phyloP scores from a whole-genome alignment of 139 green algal genomes.

The Zygnema circumcarinatum region DNA sequence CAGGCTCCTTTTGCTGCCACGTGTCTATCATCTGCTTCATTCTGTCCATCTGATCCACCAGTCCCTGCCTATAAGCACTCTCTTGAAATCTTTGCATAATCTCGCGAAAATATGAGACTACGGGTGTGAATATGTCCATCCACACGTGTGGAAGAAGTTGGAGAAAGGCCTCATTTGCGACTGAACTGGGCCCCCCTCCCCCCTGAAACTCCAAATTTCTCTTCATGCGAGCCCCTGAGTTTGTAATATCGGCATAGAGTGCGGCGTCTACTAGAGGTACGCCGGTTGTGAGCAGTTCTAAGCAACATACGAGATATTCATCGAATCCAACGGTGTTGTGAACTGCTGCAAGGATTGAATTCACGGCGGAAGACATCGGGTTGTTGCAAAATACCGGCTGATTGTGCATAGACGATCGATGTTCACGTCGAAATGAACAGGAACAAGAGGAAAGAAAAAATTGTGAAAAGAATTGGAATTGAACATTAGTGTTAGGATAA shows the following conservation, averaged over 20 bases:
- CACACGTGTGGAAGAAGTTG: not conserved
- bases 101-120: not conserved
- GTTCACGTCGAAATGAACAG: no score
- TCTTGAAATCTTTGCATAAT: slow-evolving; percentile 13
- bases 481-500: not conserved
- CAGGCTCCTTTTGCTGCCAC: slow-evolving; percentile 42
- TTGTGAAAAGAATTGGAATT: no score
- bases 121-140: not conserved
- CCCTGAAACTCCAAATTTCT: no score
- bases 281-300: slow-evolving; percentile 21
- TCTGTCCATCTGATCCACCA: not conserved
- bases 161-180: not conserved
- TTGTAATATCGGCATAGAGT: not conserved
- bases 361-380: slow-evolving; percentile 27
- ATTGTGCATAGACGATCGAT: no score
- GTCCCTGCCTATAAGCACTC: not conserved
- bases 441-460: no score
- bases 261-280: not conserved
- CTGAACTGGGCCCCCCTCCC: not conserved
- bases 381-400: slow-evolving; percentile 54
- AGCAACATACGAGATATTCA: slow-evolving; percentile 35
- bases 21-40: slow-evolving; percentile 19
- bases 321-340: slow-evolving; percentile 40
- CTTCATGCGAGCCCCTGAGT: not conserved
- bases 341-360: slow-evolving; percentile 35